Evolutionary conservation across 352 stramenopile species (phyloP).

Genomic region (Globisporangium recalcitrans): DNA sequence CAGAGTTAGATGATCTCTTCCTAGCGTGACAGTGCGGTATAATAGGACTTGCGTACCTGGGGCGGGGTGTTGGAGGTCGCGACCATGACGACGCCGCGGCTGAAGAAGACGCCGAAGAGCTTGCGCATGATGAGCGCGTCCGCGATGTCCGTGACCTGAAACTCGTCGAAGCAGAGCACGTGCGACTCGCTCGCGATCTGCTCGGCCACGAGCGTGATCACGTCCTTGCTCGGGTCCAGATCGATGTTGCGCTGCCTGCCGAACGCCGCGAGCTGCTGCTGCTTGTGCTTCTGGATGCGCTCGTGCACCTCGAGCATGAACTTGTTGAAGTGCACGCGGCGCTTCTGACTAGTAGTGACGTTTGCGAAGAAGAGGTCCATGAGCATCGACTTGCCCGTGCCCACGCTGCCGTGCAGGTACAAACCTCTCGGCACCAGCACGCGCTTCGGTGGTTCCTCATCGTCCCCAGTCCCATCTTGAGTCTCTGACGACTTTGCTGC

Average conservation of each 20-base stretch:
- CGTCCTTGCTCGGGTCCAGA: slow-evolving; percentile 60
- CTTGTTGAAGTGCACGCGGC: slow-evolving; percentile 95
- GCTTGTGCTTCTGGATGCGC: slow-evolving; percentile 89
- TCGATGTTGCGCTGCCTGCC: slow-evolving; percentile 87
- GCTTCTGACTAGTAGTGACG: slow-evolving; percentile 60
- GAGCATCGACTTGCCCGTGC: slow-evolving; percentile 95
- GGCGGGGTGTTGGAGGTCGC: slow-evolving; percentile 93
- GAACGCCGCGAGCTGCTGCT: slow-evolving; percentile 68
- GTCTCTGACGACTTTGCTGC: neutral
- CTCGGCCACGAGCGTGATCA: slow-evolving; percentile 74
- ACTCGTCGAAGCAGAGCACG: slow-evolving; percentile 97
- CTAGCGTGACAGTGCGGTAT: neutral
- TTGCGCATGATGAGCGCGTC: slow-evolving; percentile 96
- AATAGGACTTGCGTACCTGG: slow-evolving; percentile 35
- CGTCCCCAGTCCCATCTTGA: neutral
- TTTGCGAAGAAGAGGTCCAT: slow-evolving; percentile 93
- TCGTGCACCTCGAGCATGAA: slow-evolving; percentile 96
- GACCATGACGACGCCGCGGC: slow-evolving; percentile 89
- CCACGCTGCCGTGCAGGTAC: slow-evolving; percentile 94
- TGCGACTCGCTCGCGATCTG: slow-evolving; percentile 85
- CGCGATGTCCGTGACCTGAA: slow-evolving; percentile 97
- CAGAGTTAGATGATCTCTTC: too few relatives aligned
- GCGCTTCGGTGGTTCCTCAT: neutral
- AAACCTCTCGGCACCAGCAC: slow-evolving; percentile 81
- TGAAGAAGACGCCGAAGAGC: slow-evolving; percentile 91